Evolutionary conservation across 345 rosid genomes (phyloP), one percentile per base, ranked within the genome.

Genomic region (Sapria himalayana): DNA sequence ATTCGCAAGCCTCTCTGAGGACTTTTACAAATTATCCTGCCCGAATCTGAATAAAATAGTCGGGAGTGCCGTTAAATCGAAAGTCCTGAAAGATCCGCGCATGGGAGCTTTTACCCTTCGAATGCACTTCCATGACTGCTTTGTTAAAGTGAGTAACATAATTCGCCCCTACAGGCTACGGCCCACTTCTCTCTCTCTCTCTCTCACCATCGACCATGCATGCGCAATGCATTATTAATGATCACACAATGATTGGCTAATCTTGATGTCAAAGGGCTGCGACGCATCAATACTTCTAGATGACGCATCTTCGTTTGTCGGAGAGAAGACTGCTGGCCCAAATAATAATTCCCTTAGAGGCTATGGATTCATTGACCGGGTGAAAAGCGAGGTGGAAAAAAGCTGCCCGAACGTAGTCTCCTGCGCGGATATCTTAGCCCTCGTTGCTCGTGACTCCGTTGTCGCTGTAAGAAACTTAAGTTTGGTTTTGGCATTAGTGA

Each of bases 91-190:
- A 50, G 67, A 82, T 12, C 76, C 93, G 0, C 71, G 93, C 62
- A 62, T 46, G 53, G 93, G 84, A 3, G 95, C 98, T 9, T 72
- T 92, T 45, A 58, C 82, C 70, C 86, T 89, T 4, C 69, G 93
- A 62, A 91, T 89, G 58, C 95, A 79, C 54, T 89, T 89, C 70
- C 98, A 89, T 11, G 95, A 89, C 34, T 82, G 98, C 65, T 89
- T 82, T 12, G 98, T 79, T 11, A 91, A 82, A 93, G 98, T 86
- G 42, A 29, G 19, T 12, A 21, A 5, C 20, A 36, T 17, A 2
- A 2, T 2, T 31, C 13, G 36, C 8, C 22, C 27, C 18, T 32
- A 9, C 38, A 22, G 25, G 6, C 5, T 13, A 22, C 3, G 21
- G 14, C 15, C 25, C 23, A 21, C 25, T 15, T 12, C 4, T 19